A percentile compares a stretch with the other conserved stretches of the same genome.
Evolutionary conservation across 2,329 filamentous ascomycete species (phyloP).

Genomic region (Phaeophleospora eucalypticola): DNA sequence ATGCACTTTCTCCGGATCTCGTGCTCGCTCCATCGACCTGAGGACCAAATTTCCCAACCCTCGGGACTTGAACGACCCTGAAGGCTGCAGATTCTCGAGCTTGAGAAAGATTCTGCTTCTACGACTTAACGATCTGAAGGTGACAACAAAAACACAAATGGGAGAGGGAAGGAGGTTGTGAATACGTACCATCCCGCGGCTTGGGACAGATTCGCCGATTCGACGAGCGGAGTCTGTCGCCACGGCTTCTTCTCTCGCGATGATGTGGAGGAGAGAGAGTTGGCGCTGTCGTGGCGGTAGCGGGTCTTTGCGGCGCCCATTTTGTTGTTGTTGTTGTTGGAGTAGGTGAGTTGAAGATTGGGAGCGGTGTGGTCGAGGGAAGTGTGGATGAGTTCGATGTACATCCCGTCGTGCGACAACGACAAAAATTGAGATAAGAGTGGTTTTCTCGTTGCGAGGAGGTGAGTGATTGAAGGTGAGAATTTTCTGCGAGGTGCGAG

Average conservation of each 20-base stretch:
- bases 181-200: conserved; percentile 64
- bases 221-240: conserved; percentile 67
- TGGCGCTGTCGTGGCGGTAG: not conserved
- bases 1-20: conserved; percentile 42
- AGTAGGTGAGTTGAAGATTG: not conserved
- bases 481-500: not conserved
- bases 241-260: conserved; percentile 47
- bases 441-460: not conserved
- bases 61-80: conserved; percentile 77
- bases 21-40: conserved; percentile 40
- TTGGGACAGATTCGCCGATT: conserved; percentile 62
- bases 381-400: not conserved
- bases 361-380: not conserved
- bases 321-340: not conserved
- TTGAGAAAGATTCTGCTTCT: conserved; percentile 74
- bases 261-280: not conserved
- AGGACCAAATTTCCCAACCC: conserved; percentile 71
- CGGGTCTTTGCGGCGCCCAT: conserved; percentile 2
- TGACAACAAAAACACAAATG: not conserved
- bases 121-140: conserved; percentile 5
- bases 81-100: conserved; percentile 78
- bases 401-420: not conserved
- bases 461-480: not conserved
- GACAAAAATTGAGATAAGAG: not conserved
- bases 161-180: not conserved